Evolutionary conservation across 768 basidiomycete species (phyloP), one percentile per base, ranked within the genome.

Genomic region (Cantharellus anzutake): DNA sequence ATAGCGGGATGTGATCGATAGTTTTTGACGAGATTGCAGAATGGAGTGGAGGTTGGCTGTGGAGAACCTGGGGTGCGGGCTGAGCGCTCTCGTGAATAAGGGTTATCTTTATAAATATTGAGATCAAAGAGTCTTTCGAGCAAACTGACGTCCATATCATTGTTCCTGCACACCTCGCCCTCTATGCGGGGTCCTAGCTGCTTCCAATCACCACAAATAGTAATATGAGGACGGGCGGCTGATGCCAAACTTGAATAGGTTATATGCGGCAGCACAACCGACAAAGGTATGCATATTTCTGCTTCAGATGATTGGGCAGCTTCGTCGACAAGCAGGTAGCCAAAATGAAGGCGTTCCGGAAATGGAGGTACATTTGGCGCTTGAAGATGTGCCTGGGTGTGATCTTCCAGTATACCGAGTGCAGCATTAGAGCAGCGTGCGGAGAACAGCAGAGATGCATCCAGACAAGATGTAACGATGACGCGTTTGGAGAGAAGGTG

Each of bases 171-270:
- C 42, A 82, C 71, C 2, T 63, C 63, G 0, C 82, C 83, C 1
- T 78, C 74, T 56, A 85, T 76, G 60, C 84, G 78, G 0, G 84
- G 84, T 0, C 84, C 82, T 5, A 85, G 72, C 64, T 85, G 84
- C 68, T 81, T 82, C 0, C 78, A 82, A 64, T 86, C 84, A 0
- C 84, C 83, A 1, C 80, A 78, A 0, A 86, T 71, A 2, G 85
- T 67, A 34, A 85, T 68, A 56, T 79, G 80, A 0, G 83, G 52
- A 11, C 11, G 7, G 35, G 7, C 11, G 11, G 35, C 52, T 11
- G 52, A 11, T 7, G 52, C 14, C 1, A 1, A 14, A 37, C 11
- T 1, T 1, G 7, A 37, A 29, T 11, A 48, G 11, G 52, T 11
- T 7, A 37, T 11, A 11, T 11, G 11, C 35, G 52, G 52, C 11